These are phyloP conservation scores for Penstemon davidsonii DNA, from an alignment of 257 asterid genomes.

Conservation along the genomic window DNA sequence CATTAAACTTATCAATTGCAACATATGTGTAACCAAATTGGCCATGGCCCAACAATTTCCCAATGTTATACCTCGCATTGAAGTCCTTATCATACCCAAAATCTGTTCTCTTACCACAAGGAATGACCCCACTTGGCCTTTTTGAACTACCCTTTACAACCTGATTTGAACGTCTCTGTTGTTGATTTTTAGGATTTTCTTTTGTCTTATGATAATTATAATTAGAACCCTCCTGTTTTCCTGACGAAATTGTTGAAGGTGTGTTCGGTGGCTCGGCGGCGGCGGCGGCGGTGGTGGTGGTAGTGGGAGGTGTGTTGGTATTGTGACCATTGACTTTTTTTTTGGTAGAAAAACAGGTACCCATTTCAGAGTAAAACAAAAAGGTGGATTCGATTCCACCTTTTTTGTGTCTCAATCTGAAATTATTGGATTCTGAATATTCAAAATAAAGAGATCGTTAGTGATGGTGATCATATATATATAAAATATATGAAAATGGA, in stretches of 20 bases:
- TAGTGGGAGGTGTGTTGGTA: constrained; percentile 49
- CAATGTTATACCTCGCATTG: constrained; percentile 63
- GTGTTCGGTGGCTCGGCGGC: constrained; percentile 26
- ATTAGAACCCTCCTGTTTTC: constrained; percentile 43
- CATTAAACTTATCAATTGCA: constrained; percentile 77
- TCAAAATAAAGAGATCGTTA: constrained; percentile 19
- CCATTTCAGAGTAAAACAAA: constrained; percentile 46
- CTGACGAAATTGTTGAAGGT: constrained; percentile 22
- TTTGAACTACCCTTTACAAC: constrained; percentile 47
- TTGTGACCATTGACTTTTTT: constrained; percentile 62
- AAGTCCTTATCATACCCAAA: constrained; percentile 97
- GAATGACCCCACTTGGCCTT: constrained; percentile 62
- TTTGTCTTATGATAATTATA: constrained; percentile 33
- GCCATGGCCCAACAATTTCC: constrained; percentile 95
- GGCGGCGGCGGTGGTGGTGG: constrained; percentile 37
- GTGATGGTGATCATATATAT: constrained; percentile 17
- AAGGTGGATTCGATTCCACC: constrained; percentile 22
- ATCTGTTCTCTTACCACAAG: constrained; percentile 93
- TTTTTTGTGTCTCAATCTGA: constrained; percentile 7
- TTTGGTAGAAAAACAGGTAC: constrained; percentile 71
- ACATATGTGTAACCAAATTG: constrained; percentile 97
- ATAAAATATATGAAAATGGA: constrained; percentile 1
- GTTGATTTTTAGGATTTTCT: constrained; percentile 41
- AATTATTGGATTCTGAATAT: constrained; percentile 31
- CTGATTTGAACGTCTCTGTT: constrained; percentile 39